phyloP scores from a whole-genome alignment of 1,284 basidiomycete species.

The Cryptococcus sp. region DNA sequence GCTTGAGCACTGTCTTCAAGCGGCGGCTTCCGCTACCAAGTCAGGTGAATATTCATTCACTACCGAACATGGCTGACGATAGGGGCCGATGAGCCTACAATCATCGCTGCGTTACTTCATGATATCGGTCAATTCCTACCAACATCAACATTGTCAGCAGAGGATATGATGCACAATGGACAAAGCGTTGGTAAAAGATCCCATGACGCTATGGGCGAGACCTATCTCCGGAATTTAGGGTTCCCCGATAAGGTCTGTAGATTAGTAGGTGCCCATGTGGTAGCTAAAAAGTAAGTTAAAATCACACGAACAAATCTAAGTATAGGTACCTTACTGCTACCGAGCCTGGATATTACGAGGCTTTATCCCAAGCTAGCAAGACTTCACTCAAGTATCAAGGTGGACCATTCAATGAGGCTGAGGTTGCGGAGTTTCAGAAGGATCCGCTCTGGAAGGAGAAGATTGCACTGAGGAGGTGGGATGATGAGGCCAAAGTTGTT shows the following conservation, averaged over 20 bases:
- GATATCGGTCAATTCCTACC: constrained; percentile 42
- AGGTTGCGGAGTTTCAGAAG: constrained; percentile 26
- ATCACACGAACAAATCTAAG: background rate
- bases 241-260: constrained; percentile 30
- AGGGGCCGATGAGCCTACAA: constrained; percentile 26
- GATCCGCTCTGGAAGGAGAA: constrained; percentile 30
- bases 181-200: constrained; percentile 22
- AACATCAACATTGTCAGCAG: constrained; percentile 10
- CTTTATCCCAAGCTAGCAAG: constrained; percentile 24
- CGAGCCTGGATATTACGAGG: constrained; percentile 20
- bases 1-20: constrained; percentile 34
- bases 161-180: constrained; percentile 21
- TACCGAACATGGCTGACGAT: too few relatives aligned
- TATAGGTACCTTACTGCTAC: constrained; percentile 27
- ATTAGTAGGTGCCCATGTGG: constrained; percentile 37
- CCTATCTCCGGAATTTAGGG: constrained; percentile 27
- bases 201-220: constrained; percentile 33
- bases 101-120: constrained; percentile 40
- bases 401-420: constrained; percentile 24
- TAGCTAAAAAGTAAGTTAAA: constrained; percentile 28
- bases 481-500: constrained; percentile 31
- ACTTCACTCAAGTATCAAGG: constrained; percentile 29
- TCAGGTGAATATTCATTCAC: constrained; percentile 14
- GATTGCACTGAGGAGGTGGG: constrained; percentile 32
- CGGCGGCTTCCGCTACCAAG: constrained; percentile 22